A percentile compares a stretch with the other conserved stretches of the same genome.
Evolutionary conservation across 164 flowering plant genomes (phyloP).

Genomic region (Umbellularia californica): DNA sequence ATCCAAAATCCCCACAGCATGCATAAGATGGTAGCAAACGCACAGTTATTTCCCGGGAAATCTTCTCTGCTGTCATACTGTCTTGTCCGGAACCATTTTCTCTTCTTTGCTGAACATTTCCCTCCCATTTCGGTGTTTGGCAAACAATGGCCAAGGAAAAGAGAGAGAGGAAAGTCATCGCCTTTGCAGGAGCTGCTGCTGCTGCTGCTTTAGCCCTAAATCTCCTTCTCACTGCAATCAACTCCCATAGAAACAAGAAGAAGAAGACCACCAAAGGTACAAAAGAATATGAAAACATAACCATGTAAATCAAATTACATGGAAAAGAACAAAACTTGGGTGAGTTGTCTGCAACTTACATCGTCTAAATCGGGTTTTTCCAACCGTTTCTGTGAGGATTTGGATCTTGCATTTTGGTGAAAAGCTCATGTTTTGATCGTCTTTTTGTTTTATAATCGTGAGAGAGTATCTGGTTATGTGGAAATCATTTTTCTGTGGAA

Average conservation of each 20-base stretch:
- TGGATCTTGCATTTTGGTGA: no score
- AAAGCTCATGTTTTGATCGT: no score
- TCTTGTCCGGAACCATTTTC: neutral
- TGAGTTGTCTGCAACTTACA: no score
- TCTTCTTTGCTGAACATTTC: neutral
- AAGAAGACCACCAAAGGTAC: slow-evolving; percentile 53
- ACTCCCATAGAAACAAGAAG: slow-evolving; percentile 20
- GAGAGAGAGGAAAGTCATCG: slow-evolving; percentile 36
- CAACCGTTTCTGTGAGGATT: no score
- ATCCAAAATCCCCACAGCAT: no score
- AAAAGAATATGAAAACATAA: no score
- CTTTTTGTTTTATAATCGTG: no score
- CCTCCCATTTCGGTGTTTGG: slow-evolving; percentile 5
- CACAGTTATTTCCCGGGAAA: neutral
- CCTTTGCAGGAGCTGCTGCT: slow-evolving; percentile 75
- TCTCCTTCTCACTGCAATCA: slow-evolving; percentile 54
- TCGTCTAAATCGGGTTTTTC: no score
- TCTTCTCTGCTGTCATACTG: neutral
- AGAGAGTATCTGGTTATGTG: no score
- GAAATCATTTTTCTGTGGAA: no score
- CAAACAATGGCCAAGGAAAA: slow-evolving; percentile 8
- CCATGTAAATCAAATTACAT: no score
- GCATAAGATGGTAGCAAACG: neutral
- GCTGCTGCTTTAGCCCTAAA: slow-evolving; percentile 63
- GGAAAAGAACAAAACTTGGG: no score